phyloP scores from a whole-genome alignment of 257 asterid species.

The Gynochthodes officinalis region DNA sequence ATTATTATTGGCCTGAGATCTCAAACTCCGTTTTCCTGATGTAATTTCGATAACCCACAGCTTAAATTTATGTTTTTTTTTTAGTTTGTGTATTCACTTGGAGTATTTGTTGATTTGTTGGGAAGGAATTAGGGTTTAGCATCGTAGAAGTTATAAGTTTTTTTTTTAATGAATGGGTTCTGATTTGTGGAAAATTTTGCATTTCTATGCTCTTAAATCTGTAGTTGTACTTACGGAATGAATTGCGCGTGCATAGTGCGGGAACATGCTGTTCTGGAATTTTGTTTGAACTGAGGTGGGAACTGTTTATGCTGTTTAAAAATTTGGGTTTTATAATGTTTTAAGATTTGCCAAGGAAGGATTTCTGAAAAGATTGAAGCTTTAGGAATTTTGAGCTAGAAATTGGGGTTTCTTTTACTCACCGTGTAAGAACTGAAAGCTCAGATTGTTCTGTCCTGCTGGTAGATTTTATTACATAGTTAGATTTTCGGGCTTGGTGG shows the following conservation, averaged over 20 bases:
- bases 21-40: constrained; percentile 76
- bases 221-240: neutral
- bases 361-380: neutral
- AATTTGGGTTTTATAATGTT: neutral
- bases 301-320: neutral
- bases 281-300: neutral
- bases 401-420: neutral
- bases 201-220: neutral
- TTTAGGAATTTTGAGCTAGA: neutral
- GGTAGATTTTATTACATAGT: neutral
- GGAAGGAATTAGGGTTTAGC: neutral
- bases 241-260: neutral
- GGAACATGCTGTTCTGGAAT: neutral
- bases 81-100: neutral
- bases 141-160: neutral
- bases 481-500: neutral
- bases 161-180: neutral
- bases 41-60: constrained; percentile 30
- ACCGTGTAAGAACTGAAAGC: neutral
- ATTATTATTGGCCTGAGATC: constrained; percentile 92
- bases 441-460: neutral
- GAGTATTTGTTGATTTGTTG: neutral
- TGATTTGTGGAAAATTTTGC: neutral
- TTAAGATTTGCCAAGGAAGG: neutral
- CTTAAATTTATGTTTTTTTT: neutral